Base-by-base conservation (phyloP, 805 yeast genomes). In the Candida railenensis region DNA sequence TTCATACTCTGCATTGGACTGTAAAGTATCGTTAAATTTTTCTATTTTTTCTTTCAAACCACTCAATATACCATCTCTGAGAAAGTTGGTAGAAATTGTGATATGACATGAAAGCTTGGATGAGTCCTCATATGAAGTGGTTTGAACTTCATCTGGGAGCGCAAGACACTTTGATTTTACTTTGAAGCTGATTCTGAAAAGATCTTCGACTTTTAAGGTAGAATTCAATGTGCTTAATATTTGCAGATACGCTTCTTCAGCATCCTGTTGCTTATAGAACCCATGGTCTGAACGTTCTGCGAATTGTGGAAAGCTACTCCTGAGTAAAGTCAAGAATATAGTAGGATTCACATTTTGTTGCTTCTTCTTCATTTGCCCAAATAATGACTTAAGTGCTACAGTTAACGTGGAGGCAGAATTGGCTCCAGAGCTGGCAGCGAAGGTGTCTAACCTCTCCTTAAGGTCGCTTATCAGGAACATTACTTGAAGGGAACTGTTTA, bases 231-330 rank as follows among this genome's bases (percentile, higher is more conserved):
- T 67, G 32, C 72, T 68, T 51, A 91, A 67, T 43, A 94, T 76
- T 63, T 87, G 92, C 5, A 97, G 85, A 68, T 82, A 90, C 15
- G 92, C 87, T 64, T 94, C 99, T 69, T 94, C 99, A 0, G 99
- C 99, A 71, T 94, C 99, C 69, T 94, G 99, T 69, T 94, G 99
- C 66, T 89, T 90, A 61, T 78, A 87, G 47, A 77, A 69, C 1
- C 97, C 97, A 41, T 59, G 66, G 22, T 71, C 69, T 50, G 81
- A 85, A 49, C 82, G 80, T 62, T 92, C 97, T 37, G 86, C 87
- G 66, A 94, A 94, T 67, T 94, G 98, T 1, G 98, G 97, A 61
- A 81, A 87, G 15, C 73, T 69, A 41, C 74, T 69, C 62, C 97
- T 82, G 54, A 88, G 71, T 25, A 80, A 70, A 33, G 81, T 73